Evolutionary conservation across 257 asterid species (phyloP), one percentile per base, ranked within the genome.

Genomic region (Ocimum tenuiflorum): DNA sequence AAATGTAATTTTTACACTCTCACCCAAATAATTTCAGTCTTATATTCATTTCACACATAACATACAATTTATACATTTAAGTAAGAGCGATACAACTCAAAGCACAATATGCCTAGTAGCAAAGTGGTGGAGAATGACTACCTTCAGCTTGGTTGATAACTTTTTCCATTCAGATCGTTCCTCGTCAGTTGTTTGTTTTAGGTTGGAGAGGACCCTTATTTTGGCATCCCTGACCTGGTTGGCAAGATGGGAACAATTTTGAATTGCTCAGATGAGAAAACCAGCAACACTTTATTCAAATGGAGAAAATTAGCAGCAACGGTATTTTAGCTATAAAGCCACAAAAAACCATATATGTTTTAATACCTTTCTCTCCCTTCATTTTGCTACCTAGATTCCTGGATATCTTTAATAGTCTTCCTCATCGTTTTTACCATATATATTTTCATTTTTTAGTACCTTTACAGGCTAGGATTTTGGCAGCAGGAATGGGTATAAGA

Each of bases 151-250:
- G 68, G 15, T 12, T 12, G 97, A 79, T 76, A 89, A 78, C 82
- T 84, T 85, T 69, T 71, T 87, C 97, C 97, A 92, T 48, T 83
- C 96, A 35, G 85, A 62, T 23, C 80, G 75, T 73, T 89, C 96
- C 86, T 89, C 91, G 2, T 83, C 88, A 4, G 90, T 84, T 72
- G 75, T 78, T 72, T 68, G 94, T 65, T 80, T 87, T 69, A 87
- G 83, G 78, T 85, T 77, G 57, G 89, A 83, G 66, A 92, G 88
- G 73, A 92, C 88, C 75, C 69, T 87, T 69, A 92, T 86, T 82
- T 92, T 89, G 70, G 97, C 91, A 83, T 86, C 89, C 19, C 97
- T 86, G 61, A 87, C 94, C 99, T 92, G 79, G 62, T 82, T 79
- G 71, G 57, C 68, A 80, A 73, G 75, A 74, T 42, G 57, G 63